Evolutionary conservation across 164 flowering plant species (phyloP), one percentile per base, ranked within the genome.

Genomic region (Amborella trichopoda): DNA sequence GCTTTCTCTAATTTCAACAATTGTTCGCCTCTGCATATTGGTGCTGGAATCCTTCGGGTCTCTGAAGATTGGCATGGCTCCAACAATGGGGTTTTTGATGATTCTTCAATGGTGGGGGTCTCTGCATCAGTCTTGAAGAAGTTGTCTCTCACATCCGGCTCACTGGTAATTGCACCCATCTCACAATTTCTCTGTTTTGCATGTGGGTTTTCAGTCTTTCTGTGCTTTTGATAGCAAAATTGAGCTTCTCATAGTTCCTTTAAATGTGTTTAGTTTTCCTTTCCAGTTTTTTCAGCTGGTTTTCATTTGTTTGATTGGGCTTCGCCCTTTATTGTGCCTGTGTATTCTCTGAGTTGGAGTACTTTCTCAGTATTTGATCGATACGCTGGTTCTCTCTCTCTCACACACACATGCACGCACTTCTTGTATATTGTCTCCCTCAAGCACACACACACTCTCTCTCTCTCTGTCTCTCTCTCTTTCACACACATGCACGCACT

Each of bases 11-110:
- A 40, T 30, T 21, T 20, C 8, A 12, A 11, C 5, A 3, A 4
- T 11, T 21, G 22, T 40, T 52, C 49, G 30, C 22, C 10, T 27
- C 28, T 76, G 43, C 67, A 39, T 43, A 46, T 83, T 17, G 61
- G 24, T 37, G 90, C 78, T 0, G 97, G 95, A 20, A 72, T 89
- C 53, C 82, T 89, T 43, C 75, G 73, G 16, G 43, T 61, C 17
- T 23, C 66, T 1, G 44, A 44, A 40, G 71, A 50, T 52, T 21
- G 27, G 33, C 17, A 26, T 1, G 64, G 26, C 2, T 9, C 16
- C 53, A 33, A 21, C 19, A 40, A 49, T n/a, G 54, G 51, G 22
- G 51, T 59, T 11, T 53, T 74, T 11, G 97, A 84, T 48, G 75
- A 64, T 34, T 66, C 93, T 37, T 62, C 76, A 44, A 56, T 74